Percentiles rank a stretch among this genome's conserved stretches.
Evolutionary conservation across 345 rosid species (phyloP).

Genomic region (Lepidium aucheri): DNA sequence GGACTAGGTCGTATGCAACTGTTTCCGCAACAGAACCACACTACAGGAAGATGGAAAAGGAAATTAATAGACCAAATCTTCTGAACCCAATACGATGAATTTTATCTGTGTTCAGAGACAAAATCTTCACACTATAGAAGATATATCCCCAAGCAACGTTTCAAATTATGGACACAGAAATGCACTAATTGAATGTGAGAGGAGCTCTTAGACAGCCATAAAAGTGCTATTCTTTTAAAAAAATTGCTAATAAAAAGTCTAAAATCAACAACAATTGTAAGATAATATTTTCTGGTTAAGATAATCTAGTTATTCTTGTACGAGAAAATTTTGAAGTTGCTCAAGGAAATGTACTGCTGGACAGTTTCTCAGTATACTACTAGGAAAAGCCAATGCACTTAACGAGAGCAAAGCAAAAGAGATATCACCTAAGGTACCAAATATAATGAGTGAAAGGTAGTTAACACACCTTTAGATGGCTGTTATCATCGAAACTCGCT

Average conservation of each 20-base stretch:
- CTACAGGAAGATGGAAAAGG: slow-evolving; percentile 30
- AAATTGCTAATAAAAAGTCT: neutral
- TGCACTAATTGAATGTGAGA: neutral
- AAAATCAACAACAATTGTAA: neutral
- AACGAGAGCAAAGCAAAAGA: neutral
- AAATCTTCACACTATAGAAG: neutral
- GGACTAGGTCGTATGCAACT: slow-evolving; percentile 82
- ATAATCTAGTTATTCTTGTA: neutral
- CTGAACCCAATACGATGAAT: neutral
- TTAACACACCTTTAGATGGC: slow-evolving; percentile 61
- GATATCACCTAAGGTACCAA: neutral
- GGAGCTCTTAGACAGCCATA: neutral
- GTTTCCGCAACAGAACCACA: slow-evolving; percentile 98
- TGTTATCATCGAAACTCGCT: slow-evolving; percentile 72
- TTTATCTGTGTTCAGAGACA: slow-evolving; percentile 1
- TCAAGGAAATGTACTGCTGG: neutral
- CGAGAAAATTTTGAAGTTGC: neutral
- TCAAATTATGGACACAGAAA: neutral
- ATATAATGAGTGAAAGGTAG: slow-evolving; percentile 3
- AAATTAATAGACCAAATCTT: slow-evolving; percentile 12
- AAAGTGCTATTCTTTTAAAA: neutral
- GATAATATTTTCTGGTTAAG: neutral
- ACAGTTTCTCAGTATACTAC: slow-evolving; percentile 2
- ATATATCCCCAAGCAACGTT: neutral
- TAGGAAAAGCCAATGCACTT: neutral